Base-by-base conservation (phyloP, 225 moss, liverwort and hornwort genomes). In the Thuidium tamariscinum region DNA sequence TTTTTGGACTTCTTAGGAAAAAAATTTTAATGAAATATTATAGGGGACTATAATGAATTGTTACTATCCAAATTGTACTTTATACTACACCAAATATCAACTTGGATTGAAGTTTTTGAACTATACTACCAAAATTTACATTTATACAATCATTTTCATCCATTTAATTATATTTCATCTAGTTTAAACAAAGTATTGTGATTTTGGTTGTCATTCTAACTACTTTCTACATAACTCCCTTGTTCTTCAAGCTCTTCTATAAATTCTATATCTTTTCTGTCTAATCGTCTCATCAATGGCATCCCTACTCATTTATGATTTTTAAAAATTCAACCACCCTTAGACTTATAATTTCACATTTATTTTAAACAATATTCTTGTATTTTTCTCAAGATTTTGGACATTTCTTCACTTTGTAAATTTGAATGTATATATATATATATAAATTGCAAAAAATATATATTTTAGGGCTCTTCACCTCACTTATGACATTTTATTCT, bases 401-500 rank as follows among this genome's bases (percentile, higher is more conserved):
- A 17, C 46, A 46, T 71, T 52, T 27, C 10, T 0, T 46, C 10
- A 29, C 10, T 44, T 29, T 29, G 3, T 27, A 27, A 42, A 42
- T 25, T 68, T 70, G 15, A 26, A 14, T 2, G 1, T 5, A 4
- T n/a, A n/a, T n/a, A n/a, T n/a, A n/a, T n/a, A n/a, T n/a, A n/a
- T n/a, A n/a, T n/a, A 42, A 70, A 16, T 68, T 39, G 8, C 8
- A 26, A 15, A 9, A 14, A 15, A 2, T 5, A 15, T 36, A 41
- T 36, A 69, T 69, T 44, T 44, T 44, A 25, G 1, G 4, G 14
- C 0, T 26, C 0, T 25, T 5, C 2, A 41, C 14, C 0, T 26
- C 41, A 26, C 13, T 13, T 1, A 41, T 39, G 4, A 69, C 41
- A 70, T 27, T 25, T 27, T 15, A 3, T 26, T 9, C 0, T 9